These are phyloP conservation scores for Nevesoporus exiguus DNA, from an alignment of 768 basidiomycete species.

Conservation along the genomic window DNA sequence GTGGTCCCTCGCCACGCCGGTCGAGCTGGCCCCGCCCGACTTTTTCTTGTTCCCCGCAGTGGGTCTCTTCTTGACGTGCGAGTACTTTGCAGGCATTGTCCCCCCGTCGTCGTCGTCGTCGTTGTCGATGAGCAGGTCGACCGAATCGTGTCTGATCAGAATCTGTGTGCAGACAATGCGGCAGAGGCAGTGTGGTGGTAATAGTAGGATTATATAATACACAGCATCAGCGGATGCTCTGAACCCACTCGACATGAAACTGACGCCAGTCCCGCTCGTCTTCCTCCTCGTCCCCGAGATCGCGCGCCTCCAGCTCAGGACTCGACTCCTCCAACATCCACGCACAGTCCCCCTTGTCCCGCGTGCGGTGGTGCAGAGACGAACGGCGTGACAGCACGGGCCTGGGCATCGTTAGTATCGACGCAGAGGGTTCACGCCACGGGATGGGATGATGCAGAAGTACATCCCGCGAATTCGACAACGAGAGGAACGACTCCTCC, in stretches of 20 bases:
- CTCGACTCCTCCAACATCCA: conserved; percentile 42
- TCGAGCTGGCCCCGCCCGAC: conserved; percentile 22
- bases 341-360: conserved; percentile 31
- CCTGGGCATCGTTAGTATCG: too few relatives aligned
- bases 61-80: conserved; percentile 69
- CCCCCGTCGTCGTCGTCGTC: too few relatives aligned
- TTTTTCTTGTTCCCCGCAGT: conserved; percentile 50
- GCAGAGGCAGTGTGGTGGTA: too few relatives aligned
- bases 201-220: conserved; percentile 19
- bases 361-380: conserved; percentile 23
- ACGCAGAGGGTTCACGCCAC: conserved; percentile 30
- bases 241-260: conserved; percentile 47
- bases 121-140: too few relatives aligned
- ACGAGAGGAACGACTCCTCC: conserved; percentile 42
- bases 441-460: conserved; percentile 21
- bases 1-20: conserved; percentile 28
- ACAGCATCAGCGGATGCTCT: conserved; percentile 2
- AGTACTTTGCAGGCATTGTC: conserved; percentile 68
- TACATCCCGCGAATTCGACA: conserved; percentile 39
- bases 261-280: conserved; percentile 45
- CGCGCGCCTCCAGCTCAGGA: conserved; percentile 23
- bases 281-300: conserved; percentile 31
- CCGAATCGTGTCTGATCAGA: too few relatives aligned
- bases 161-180: too few relatives aligned
- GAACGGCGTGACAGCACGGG: conserved; percentile 32